Percentiles rank a stretch among this genome's conserved stretches.
These are phyloP conservation scores for Leptodontidium sp. DNA, from an alignment of 2,329 filamentous ascomycete genomes.

Conservation along the genomic window DNA sequence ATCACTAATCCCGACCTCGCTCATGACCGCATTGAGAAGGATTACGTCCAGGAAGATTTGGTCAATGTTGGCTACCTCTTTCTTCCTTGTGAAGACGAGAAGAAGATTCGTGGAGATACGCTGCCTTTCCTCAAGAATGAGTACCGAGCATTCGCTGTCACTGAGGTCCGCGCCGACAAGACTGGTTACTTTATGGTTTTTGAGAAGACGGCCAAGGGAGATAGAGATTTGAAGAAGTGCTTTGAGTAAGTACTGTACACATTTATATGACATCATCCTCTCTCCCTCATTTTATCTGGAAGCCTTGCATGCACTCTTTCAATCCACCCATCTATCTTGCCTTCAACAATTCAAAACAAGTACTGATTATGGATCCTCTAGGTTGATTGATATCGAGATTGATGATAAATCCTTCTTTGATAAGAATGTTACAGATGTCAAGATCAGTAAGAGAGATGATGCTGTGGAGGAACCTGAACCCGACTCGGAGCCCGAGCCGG, in stretches of 20 bases:
- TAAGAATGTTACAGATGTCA: slow-evolving; percentile 11
- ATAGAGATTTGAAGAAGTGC: slow-evolving; percentile 11
- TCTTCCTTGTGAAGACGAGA: slow-evolving; percentile 5
- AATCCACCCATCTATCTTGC: background rate
- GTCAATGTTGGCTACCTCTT: slow-evolving; percentile 2
- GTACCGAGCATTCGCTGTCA: slow-evolving; percentile 1
- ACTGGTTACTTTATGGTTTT: slow-evolving; percentile 10
- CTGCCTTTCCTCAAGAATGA: background rate
- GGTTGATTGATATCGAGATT: slow-evolving; percentile 9
- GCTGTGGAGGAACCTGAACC: slow-evolving; percentile 2
- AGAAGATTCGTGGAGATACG: slow-evolving; percentile 11
- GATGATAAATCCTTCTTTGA: slow-evolving; percentile 3
- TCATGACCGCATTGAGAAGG: background rate
- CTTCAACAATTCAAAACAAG: background rate
- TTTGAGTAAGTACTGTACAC: background rate
- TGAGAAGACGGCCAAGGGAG: slow-evolving; percentile 12
- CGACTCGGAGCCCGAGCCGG: background rate
- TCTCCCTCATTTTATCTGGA: background rate
- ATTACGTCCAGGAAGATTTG: background rate
- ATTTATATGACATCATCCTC: background rate
- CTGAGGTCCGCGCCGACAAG: slow-evolving; percentile 7
- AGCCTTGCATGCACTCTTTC: background rate
- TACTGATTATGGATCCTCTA: background rate
- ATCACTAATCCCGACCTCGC: background rate
- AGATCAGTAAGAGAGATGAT: slow-evolving; percentile 8